Conservation (phyloP, 768 basidiomycete genomes). For the Terana coerulea region DNA sequence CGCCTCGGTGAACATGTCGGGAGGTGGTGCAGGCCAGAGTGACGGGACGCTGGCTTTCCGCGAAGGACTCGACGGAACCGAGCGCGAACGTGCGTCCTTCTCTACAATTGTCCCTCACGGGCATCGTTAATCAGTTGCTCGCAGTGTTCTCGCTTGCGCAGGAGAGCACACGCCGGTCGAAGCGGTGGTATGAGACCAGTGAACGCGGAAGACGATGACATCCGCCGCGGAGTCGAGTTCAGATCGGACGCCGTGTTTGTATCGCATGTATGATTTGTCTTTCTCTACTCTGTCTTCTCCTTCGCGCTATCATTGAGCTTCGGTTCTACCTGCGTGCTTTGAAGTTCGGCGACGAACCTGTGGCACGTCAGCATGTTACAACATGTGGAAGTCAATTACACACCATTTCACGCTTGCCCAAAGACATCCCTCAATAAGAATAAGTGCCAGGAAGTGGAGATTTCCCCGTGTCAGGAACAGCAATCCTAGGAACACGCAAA, state of each 20-base stretch:
- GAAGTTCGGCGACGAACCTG: conserved; percentile 27
- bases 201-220: conserved; percentile 49
- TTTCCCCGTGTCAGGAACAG: conserved; percentile 61
- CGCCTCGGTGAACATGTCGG: conserved; percentile 34
- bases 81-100: conserved; percentile 71
- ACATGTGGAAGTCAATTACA: conserved; percentile 17
- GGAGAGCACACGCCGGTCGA: conserved; percentile 72
- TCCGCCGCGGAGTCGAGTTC: neutral
- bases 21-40: conserved; percentile 40
- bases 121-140: neutral
- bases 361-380: conserved; percentile 49
- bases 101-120: neutral
- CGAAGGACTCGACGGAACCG: conserved; percentile 90
- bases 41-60: conserved; percentile 73
- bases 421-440: conserved; percentile 59
- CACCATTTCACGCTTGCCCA: conserved; percentile 86
- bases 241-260: neutral
- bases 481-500: conserved; percentile 56
- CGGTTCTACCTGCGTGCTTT: conserved; percentile 10
- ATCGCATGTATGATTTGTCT: conserved; percentile 3
- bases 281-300: neutral
- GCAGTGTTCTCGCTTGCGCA: conserved; percentile 85
- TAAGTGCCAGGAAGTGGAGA: conserved; percentile 62
- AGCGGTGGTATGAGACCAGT: conserved; percentile 80
- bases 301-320: neutral